Base-by-base conservation (phyloP, 768 basidiomycete genomes). In the Chlorophyllum brunneum region DNA sequence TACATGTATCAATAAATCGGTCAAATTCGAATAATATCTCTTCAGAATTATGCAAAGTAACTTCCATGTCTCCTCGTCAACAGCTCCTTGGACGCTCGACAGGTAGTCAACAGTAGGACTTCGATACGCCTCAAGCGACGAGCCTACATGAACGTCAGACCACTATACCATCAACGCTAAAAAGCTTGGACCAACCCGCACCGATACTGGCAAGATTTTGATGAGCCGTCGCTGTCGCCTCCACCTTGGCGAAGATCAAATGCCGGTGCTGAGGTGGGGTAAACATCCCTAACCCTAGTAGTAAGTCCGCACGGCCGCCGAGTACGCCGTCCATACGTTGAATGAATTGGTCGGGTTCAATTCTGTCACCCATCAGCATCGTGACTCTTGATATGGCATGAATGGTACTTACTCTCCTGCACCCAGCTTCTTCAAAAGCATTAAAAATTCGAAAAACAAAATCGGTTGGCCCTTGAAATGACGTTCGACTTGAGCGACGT, bases 11-110 rank as follows among this genome's bases (percentile, higher is more conserved):
- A 49, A 11, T 9, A 11, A 8, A 5, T 40, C 26, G 16, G 11
- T 27, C 16, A 29, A 6, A 13, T 39, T 49, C 16, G 38, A 49
- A 20, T 49, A 49, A 39, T 39, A 49, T 18, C 37, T 39, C 45
- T 36, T 16, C 38, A 49, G 20, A 15, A 49, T 15, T 2, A 49
- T 27, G n/a, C 13, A 26, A 24, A 49, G 4, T 27, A 40, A 22
- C 18, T 38, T 40, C 38, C 37, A 40, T 20, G 38, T 49, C 6
- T 29, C 15, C 16, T 5, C 9, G 13, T 39, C 48, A 30, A 40
- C 38, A 5, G 6, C 30, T 10, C 20, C 27, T 1, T 39, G 24
- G 4, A 40, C 27, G 13, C 23, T 49, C 9, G 15, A 8, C 37
- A 40, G 11, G 20, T 40, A 49, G 2, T 40, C 26, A n/a, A 39